Conservation (phyloP, 768 basidiomycete species). For the Myochromella boudieri region DNA sequence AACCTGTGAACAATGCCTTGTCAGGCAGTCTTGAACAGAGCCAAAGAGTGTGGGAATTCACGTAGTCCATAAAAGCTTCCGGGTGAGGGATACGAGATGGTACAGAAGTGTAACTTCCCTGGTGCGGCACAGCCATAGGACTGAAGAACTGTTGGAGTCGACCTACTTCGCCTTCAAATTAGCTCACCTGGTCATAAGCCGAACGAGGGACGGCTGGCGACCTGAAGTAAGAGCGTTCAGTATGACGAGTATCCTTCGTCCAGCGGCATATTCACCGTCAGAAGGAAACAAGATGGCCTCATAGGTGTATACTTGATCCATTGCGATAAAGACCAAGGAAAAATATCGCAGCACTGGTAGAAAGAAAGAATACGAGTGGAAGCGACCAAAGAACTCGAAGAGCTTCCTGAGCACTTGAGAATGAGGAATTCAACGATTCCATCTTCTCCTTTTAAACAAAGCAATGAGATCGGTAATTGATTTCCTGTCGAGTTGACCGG, state of each 20-base stretch:
- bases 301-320: constrained; percentile 66
- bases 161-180: constrained; percentile 1
- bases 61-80: constrained; percentile 83
- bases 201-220: constrained; percentile 70
- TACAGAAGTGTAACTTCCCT: constrained; percentile 42
- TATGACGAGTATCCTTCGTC: not conserved
- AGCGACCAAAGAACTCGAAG: constrained; percentile 13
- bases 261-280: constrained; percentile 44
- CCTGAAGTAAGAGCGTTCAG: constrained; percentile 31
- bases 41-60: constrained; percentile 18
- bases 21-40: constrained; percentile 4
- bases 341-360: not conserved
- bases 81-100: constrained; percentile 76
- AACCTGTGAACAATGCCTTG: constrained; percentile 47
- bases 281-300: constrained; percentile 78
- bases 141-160: constrained; percentile 23
- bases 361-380: constrained; percentile 16
- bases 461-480: constrained; percentile 42
- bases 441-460: constrained; percentile 20
- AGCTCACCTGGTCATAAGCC: constrained; percentile 70
- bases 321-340: constrained; percentile 25
- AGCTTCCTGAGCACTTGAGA: constrained; percentile 20
- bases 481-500: constrained; percentile 17
- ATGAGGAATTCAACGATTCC: not conserved
- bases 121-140: constrained; percentile 43